Conservation (phyloP, 225 moss, liverwort and hornwort species). For the Pseudoscleropodium purum region DNA sequence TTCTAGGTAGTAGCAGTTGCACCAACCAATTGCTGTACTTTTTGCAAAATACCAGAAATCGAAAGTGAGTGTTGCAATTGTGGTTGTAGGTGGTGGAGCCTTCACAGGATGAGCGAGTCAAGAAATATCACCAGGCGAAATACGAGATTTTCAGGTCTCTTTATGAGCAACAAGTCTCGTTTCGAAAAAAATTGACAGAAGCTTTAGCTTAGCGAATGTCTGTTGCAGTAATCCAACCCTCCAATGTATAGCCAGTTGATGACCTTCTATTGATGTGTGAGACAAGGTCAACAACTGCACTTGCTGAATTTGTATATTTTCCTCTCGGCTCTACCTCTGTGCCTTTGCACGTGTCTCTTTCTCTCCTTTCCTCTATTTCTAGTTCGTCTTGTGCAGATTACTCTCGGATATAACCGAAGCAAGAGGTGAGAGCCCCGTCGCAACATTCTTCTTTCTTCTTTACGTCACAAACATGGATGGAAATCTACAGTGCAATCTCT, state of each 20-base stretch:
- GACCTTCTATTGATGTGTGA: neutral
- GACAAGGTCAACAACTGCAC: slow-evolving; percentile 3
- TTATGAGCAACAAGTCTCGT: slow-evolving; percentile 65
- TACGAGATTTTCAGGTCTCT: slow-evolving; percentile 75
- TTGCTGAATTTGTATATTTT: slow-evolving; percentile 1
- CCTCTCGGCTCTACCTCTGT: neutral
- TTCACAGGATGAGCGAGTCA: slow-evolving; percentile 48
- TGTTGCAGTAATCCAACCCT: neutral
- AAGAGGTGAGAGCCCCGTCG: neutral
- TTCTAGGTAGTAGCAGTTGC: neutral
- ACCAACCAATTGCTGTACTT: neutral
- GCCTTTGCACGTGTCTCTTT: neutral
- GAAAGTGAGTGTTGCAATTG: neutral
- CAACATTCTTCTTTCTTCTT: neutral
- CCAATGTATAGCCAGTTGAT: slow-evolving; percentile 1
- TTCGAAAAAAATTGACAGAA: slow-evolving; percentile 44
- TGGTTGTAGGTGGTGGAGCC: slow-evolving; percentile 74
- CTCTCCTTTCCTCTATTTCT: neutral
- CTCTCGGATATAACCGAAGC: neutral
- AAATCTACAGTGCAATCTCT: neutral
- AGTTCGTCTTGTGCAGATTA: neutral
- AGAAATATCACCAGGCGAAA: slow-evolving; percentile 93
- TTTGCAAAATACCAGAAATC: neutral
- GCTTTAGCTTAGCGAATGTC: slow-evolving; percentile 25
- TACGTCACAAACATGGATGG: neutral